Evolutionary conservation across 1,284 basidiomycete genomes (phyloP).

Genomic region (Boletus hoseneyae): DNA sequence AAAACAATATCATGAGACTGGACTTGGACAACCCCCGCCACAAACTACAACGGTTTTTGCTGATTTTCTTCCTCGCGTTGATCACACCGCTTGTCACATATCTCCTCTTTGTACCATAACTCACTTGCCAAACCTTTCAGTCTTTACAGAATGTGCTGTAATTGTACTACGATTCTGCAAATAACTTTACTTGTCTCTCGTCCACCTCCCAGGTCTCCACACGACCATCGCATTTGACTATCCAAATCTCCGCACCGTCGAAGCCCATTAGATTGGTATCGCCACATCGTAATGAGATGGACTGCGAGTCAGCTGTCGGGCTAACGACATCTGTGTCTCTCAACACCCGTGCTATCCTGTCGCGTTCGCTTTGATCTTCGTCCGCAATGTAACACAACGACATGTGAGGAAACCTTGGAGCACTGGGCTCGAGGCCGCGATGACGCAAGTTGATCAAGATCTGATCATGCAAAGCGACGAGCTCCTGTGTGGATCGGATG

Average conservation of each 20-base stretch:
- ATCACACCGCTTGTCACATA: constrained; percentile 7
- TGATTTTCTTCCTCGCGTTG: constrained; percentile 11
- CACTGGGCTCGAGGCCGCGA: constrained; percentile 37
- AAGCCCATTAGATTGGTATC: constrained; percentile 44
- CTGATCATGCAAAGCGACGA: constrained; percentile 47
- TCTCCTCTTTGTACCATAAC: neutral
- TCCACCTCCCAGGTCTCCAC: constrained; percentile 55
- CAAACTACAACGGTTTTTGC: constrained; percentile 2
- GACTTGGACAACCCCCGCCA: constrained; percentile 6
- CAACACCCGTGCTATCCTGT: constrained; percentile 36
- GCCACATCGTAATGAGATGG: constrained; percentile 33
- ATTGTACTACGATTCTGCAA: neutral
- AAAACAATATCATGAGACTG: constrained; percentile 21
- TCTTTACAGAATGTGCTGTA: neutral
- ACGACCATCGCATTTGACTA: constrained; percentile 58
- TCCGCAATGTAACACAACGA: constrained; percentile 70
- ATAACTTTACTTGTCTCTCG: constrained; percentile 39
- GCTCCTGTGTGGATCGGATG: constrained; percentile 41
- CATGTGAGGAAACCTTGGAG: constrained; percentile 62
- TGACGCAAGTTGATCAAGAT: constrained; percentile 41
- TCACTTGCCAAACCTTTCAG: neutral
- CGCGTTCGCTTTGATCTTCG: constrained; percentile 44
- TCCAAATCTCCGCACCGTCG: constrained; percentile 56
- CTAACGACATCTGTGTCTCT: constrained; percentile 34
- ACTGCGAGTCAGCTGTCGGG: constrained; percentile 19